Base-by-base conservation (phyloP, 2,329 filamentous ascomycete genomes). In the Diplodia intermedia region DNA sequence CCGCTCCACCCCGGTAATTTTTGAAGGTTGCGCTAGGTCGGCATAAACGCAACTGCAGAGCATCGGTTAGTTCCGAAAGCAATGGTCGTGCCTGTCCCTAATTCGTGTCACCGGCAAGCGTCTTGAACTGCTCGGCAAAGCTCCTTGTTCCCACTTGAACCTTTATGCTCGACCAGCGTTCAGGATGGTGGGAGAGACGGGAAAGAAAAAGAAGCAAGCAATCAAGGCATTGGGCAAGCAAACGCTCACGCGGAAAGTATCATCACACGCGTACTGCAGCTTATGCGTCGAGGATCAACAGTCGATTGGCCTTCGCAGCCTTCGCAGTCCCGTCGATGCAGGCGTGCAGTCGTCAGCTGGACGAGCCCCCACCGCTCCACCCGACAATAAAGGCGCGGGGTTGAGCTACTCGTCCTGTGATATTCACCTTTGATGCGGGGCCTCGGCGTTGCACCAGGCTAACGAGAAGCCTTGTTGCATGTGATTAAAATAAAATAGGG, bases 401-500 rank as follows among this genome's bases (percentile, higher is more conserved):
- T 49, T 29, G 43, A 47, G 57, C 20, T 40, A 47, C 36, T 31
- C 29, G n/a, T 63, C 60, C 40, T 63, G 60, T 63, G 60, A 63
- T 63, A 23, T n/a, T 63, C 31, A 20, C 20, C 47, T n/a, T 52
- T 53, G 43, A 53, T 40, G 60, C 60, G 60, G 60, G 60, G 60
- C 60, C 47, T 63, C 60, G 60, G 60, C 47, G 60, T 52, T 36
- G 29, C 60, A 63, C 31, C 47, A 52, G 60, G 47, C 60, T 29
- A 63, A 33, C 40, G 29, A 15, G 29, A 23, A 40, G 14, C 31
- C 31, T 12, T 36, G 38, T 31, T 60, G 65, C 65, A 67, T 67
- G 65, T 67, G 65, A 67, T 67, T 67, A 67, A 40, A 67, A 67
- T 60, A 15, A 31, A 60, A 53, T 52, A 57, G n/a, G 20, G 26